Percentiles rank a stretch among this genome's conserved stretches.
Conservation (phyloP, 1,284 basidiomycete genomes). For the Ustilago hordei region DNA sequence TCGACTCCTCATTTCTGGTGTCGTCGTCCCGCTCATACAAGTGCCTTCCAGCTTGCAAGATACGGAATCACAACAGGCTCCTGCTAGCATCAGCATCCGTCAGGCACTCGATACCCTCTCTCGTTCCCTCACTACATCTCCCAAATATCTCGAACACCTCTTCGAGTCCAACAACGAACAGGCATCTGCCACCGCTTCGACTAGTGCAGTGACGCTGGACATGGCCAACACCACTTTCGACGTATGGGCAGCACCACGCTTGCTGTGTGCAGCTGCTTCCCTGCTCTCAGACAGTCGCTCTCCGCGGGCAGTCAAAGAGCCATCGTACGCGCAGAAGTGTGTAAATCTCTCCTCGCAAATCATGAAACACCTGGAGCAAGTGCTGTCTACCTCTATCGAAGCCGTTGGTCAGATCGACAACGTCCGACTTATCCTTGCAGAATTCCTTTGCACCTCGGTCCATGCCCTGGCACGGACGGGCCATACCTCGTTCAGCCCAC, state of each 20-base stretch:
- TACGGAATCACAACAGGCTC: slow-evolving; percentile 3
- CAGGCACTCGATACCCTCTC: slow-evolving; percentile 43
- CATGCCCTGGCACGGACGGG: slow-evolving; percentile 46
- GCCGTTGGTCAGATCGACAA: slow-evolving; percentile 45
- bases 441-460: slow-evolving; percentile 35
- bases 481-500: slow-evolving; percentile 31
- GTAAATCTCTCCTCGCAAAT: slow-evolving; percentile 17
- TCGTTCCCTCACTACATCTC: slow-evolving; percentile 27
- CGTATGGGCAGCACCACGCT: slow-evolving; percentile 55
- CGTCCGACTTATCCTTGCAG: slow-evolving; percentile 42
- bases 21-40: slow-evolving; percentile 33
- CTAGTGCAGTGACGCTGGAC: slow-evolving; percentile 34
- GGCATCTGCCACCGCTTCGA: slow-evolving; percentile 16
- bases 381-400: slow-evolving; percentile 40
- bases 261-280: slow-evolving; percentile 45
- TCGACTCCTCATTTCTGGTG: slow-evolving; percentile 36
- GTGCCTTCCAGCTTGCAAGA: slow-evolving; percentile 12
- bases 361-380: slow-evolving; percentile 19
- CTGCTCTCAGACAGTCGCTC: slow-evolving; percentile 23
- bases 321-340: slow-evolving; percentile 11
- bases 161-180: slow-evolving; percentile 17
- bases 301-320: background rate
- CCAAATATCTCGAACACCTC: slow-evolving; percentile 49
- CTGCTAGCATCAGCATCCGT: slow-evolving; percentile 16
- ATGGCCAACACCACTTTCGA: slow-evolving; percentile 56